These are phyloP conservation scores for Fallopia convolvulus DNA, from an alignment of 148 eudicot genomes.

Conservation along the genomic window DNA sequence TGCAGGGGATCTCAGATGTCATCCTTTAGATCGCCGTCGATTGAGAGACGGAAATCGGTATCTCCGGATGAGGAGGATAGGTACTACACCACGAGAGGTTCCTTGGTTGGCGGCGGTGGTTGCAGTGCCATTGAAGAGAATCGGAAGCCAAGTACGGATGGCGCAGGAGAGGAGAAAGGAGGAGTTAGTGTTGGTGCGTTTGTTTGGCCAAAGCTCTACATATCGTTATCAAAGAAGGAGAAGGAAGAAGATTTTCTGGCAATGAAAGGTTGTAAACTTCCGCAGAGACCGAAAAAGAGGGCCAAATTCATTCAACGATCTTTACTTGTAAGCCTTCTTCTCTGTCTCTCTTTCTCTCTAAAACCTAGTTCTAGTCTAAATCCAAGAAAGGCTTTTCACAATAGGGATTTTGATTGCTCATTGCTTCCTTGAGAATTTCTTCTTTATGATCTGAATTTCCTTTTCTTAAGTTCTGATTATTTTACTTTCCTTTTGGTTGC, in stretches of 20 bases:
- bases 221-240: slow-evolving; percentile 79
- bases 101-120: slow-evolving; percentile 33
- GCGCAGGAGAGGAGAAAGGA: slow-evolving; percentile 14
- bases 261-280: slow-evolving; percentile 95
- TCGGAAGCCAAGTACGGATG: slow-evolving; percentile 31
- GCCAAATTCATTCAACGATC: slow-evolving; percentile 76
- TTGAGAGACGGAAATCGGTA: slow-evolving; percentile 18
- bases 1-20: slow-evolving; percentile 5
- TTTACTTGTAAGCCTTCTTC: slow-evolving; percentile 45
- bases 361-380: background rate
- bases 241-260: slow-evolving; percentile 97
- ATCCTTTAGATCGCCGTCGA: background rate
- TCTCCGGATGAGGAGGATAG: slow-evolving; percentile 82
- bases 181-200: slow-evolving; percentile 25
- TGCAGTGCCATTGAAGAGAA: slow-evolving; percentile 34
- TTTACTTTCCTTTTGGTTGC: background rate
- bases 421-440: background rate
- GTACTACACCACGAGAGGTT: slow-evolving; percentile 73
- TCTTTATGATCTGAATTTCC: background rate
- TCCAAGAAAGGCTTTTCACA: background rate
- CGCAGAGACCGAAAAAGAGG: slow-evolving; percentile 96
- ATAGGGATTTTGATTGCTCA: background rate
- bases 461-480: background rate
- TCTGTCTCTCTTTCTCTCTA: background rate
- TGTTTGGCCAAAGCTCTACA: slow-evolving; percentile 68